Evolutionary conservation across 2,329 filamentous ascomycete genomes (phyloP).

Genomic region (Geosmithia morbida): DNA sequence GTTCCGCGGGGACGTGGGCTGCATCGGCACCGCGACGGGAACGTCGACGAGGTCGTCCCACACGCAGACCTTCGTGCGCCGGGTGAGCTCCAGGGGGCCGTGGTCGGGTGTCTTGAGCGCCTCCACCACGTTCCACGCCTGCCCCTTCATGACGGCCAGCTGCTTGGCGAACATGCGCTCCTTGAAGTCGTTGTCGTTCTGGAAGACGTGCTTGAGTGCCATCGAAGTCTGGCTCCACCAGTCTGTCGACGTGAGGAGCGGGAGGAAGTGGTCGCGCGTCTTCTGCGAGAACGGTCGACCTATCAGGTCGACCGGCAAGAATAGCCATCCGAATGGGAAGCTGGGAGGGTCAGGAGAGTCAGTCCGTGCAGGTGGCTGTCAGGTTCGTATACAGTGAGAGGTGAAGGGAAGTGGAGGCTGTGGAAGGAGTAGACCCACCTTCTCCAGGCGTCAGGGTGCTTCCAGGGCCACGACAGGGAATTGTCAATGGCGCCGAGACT

Average conservation of each 20-base stretch:
- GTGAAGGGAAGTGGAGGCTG: background rate
- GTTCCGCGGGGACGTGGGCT: conserved; percentile 47
- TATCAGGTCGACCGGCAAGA: conserved; percentile 90
- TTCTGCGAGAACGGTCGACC: conserved; percentile 91
- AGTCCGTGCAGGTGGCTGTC: background rate
- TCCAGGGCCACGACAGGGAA: conserved; percentile 97
- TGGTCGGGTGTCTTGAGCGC: conserved; percentile 88
- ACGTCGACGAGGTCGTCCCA: conserved; percentile 98
- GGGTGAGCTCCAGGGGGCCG: conserved; percentile 82
- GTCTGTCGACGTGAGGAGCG: conserved; percentile 78
- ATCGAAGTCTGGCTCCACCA: conserved; percentile 97
- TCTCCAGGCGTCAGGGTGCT: conserved; percentile 82
- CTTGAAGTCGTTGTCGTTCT: conserved; percentile 88
- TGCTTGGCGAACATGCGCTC: conserved; percentile 98
- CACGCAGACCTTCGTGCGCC: conserved; percentile 81
- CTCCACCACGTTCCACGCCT: conserved; percentile 98
- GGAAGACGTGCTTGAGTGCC: conserved; percentile 74
- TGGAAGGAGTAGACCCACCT: conserved; percentile 21
- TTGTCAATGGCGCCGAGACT: conserved; percentile 92
- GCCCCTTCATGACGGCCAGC: conserved; percentile 97
- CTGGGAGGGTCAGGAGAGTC: conserved; percentile 24
- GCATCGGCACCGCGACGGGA: conserved; percentile 83
- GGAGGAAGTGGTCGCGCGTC: conserved; percentile 90
- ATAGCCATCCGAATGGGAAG: conserved; percentile 97
- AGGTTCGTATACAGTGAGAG: too few species aligned